A percentile compares a stretch with the other conserved stretches of the same genome.
phyloP scores from a whole-genome alignment of 2,329 filamentous ascomycete species.

The Fusarium multiceps region DNA sequence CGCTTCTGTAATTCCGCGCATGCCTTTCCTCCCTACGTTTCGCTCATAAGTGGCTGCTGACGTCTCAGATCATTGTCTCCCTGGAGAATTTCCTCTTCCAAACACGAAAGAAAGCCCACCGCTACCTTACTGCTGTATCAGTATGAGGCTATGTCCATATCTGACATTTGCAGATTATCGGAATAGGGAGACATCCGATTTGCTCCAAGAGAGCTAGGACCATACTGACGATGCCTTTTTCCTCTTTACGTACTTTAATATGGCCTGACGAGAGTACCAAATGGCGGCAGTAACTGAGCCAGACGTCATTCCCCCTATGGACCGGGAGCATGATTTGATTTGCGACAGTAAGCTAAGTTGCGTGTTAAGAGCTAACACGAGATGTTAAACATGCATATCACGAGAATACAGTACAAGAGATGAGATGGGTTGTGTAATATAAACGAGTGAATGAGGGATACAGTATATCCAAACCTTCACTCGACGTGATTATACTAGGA shows the following conservation, averaged over 20 bases:
- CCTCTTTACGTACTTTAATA: neutral
- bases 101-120: neutral
- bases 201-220: neutral
- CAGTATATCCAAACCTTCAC: neutral
- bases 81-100: neutral
- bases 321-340: neutral
- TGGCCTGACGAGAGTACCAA: neutral
- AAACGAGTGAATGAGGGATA: neutral
- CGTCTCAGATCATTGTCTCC: neutral
- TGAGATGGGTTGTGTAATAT: too few species aligned
- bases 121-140: neutral
- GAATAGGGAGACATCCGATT: neutral
- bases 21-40: neutral
- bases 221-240: neutral
- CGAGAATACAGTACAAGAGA: too few species aligned
- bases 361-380: neutral
- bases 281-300: neutral
- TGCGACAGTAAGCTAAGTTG: neutral
- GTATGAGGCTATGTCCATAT: neutral
- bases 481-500: neutral
- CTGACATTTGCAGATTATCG: neutral
- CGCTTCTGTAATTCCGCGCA: neutral
- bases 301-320: neutral
- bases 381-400: neutral
- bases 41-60: neutral